These are phyloP conservation scores for Chaetomiaceae sp. DNA, from an alignment of 2,329 filamentous ascomycete species.

Conservation along the genomic window DNA sequence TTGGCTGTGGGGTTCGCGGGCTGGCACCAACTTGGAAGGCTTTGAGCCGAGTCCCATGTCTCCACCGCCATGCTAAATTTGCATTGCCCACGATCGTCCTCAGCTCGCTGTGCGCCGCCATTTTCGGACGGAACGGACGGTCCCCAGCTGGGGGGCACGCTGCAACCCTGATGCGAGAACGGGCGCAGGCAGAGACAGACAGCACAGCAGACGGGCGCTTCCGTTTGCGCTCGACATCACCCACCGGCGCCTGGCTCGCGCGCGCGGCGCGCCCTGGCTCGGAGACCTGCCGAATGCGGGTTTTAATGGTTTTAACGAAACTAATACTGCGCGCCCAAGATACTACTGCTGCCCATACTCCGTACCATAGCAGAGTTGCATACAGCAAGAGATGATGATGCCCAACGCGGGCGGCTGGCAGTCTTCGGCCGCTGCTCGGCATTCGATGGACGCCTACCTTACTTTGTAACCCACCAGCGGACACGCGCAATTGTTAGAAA, in stretches of 20 bases:
- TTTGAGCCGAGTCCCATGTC: constrained; percentile 20
- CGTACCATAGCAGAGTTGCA: too few species aligned
- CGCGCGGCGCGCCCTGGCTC: constrained; percentile 3
- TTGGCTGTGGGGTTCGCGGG: constrained; percentile 23
- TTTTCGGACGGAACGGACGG: constrained; percentile 14
- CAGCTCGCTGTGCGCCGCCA: constrained; percentile 29
- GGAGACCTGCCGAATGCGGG: constrained; percentile 12
- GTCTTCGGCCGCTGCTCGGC: background rate
- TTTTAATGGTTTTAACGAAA: too few species aligned
- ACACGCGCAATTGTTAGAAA: too few species aligned
- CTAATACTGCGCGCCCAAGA: too few species aligned
- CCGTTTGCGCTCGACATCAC: constrained; percentile 12
- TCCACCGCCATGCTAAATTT: constrained; percentile 22
- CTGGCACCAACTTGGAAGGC: constrained; percentile 27
- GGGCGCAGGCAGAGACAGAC: too few species aligned
- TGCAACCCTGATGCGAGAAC: background rate
- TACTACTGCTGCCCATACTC: too few species aligned
- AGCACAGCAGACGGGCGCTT: constrained; percentile 19
- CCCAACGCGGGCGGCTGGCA: constrained; percentile 15
- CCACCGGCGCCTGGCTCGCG: background rate
- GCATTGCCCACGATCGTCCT: constrained; percentile 22
- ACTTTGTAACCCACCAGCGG: too few species aligned
- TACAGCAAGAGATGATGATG: too few species aligned
- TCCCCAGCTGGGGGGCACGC: constrained; percentile 5
- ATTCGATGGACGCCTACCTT: constrained; percentile 4